These are phyloP conservation scores for Terfezia claveryi DNA, from an alignment of 495 filamentous ascomycete genomes.

Conservation along the genomic window DNA sequence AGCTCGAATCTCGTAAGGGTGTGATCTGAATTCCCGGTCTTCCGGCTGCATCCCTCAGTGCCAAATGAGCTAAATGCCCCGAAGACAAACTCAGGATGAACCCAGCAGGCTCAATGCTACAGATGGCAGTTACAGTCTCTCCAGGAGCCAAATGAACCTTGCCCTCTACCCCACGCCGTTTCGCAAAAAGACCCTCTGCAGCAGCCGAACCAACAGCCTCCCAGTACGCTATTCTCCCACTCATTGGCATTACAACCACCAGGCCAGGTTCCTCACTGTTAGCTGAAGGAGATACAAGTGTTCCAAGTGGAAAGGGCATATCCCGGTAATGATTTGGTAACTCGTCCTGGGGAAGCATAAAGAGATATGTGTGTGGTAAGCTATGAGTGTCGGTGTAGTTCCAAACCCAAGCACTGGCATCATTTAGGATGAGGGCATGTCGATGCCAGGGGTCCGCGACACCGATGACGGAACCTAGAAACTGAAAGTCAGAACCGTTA, in stretches of 20 bases:
- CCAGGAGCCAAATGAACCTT: slow-evolving; percentile 38
- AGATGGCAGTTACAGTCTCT: slow-evolving; percentile 52
- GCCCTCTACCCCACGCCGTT: slow-evolving; percentile 34
- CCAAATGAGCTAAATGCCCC: slow-evolving; percentile 68
- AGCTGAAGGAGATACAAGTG: slow-evolving; percentile 50
- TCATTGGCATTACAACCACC: slow-evolving; percentile 59
- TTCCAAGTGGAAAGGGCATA: slow-evolving; percentile 54
- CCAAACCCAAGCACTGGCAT: slow-evolving; percentile 68
- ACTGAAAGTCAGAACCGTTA: neutral
- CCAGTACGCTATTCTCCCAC: slow-evolving; percentile 79
- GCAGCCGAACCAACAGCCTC: slow-evolving; percentile 42
- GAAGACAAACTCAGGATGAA: slow-evolving; percentile 64
- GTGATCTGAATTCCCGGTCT: slow-evolving; percentile 53
- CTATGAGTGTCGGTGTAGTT: slow-evolving; percentile 46
- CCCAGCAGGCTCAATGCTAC: slow-evolving; percentile 66
- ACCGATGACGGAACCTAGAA: slow-evolving; percentile 14
- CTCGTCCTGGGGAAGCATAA: slow-evolving; percentile 38
- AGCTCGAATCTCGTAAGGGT: slow-evolving; percentile 44
- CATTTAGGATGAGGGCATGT: slow-evolving; percentile 59
- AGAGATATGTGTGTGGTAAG: slow-evolving; percentile 46
- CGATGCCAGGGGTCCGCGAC: slow-evolving; percentile 31
- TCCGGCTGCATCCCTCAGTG: slow-evolving; percentile 62
- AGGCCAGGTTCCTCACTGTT: slow-evolving; percentile 58
- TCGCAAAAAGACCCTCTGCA: slow-evolving; percentile 16
- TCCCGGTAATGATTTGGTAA: slow-evolving; percentile 39